These are phyloP conservation scores for Sporothrix brasiliensis DNA, from an alignment of 2,329 filamentous ascomycete species.

Conservation along the genomic window DNA sequence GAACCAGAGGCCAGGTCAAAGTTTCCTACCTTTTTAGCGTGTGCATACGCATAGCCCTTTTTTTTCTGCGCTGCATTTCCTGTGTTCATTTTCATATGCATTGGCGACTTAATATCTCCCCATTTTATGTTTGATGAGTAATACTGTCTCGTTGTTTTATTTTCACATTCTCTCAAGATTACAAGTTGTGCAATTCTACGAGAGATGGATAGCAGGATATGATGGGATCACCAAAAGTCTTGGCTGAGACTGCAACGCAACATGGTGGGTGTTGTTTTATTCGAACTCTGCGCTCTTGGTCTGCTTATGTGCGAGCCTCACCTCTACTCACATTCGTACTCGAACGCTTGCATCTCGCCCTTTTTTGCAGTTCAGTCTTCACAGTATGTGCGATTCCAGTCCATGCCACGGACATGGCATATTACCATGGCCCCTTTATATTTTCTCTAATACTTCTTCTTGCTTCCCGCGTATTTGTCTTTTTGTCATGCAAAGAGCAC, in stretches of 20 bases:
- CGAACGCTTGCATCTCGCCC: not conserved
- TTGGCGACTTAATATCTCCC: constrained; percentile 1
- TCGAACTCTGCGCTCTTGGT: not conserved
- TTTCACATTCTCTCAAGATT: not conserved
- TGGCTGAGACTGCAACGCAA: constrained; percentile 19
- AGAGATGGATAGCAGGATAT: not conserved
- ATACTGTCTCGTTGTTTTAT: not conserved
- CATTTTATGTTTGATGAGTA: not conserved
- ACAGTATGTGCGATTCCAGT: not conserved
- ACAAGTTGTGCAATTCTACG: not conserved
- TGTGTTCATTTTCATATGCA: not conserved
- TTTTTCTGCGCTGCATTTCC: not conserved
- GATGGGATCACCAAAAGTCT: not conserved
- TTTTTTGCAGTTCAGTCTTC: not conserved
- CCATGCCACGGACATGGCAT: not conserved
- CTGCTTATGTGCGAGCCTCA: not conserved
- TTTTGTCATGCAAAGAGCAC: no score
- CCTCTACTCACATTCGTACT: not conserved
- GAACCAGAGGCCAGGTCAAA: no score
- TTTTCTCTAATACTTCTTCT: not conserved
- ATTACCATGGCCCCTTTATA: not conserved
- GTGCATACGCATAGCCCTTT: not conserved
- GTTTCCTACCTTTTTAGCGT: not conserved
- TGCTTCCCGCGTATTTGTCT: not conserved
- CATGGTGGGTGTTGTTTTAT: not conserved